Evolutionary conservation across 768 basidiomycete genomes (phyloP).

Genomic region (Amanita exitialis): DNA sequence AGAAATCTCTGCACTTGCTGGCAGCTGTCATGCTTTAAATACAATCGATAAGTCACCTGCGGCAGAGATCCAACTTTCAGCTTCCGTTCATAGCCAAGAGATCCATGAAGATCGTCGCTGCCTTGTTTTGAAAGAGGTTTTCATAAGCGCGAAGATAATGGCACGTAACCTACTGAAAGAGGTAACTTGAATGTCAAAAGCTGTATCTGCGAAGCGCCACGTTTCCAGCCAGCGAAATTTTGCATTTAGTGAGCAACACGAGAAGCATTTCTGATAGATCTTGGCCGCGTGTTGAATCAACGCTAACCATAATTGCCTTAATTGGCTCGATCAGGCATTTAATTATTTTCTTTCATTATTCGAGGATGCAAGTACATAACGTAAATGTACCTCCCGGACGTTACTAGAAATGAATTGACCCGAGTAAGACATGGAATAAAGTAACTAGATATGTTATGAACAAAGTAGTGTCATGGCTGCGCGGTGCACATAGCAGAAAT

Average conservation of each 20-base stretch:
- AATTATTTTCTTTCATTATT: background rate
- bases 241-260: background rate
- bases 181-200: background rate
- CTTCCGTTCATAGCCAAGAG: no score
- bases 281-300: background rate
- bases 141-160: background rate
- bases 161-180: background rate
- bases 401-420: background rate
- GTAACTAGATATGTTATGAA: conserved; percentile 1
- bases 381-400: background rate
- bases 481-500: background rate
- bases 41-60: background rate
- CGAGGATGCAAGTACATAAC: background rate
- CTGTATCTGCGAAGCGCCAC: background rate
- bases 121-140: background rate
- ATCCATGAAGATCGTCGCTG: no score
- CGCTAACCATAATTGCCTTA: background rate
- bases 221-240: background rate
- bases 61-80: background rate
- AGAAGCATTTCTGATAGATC: background rate
- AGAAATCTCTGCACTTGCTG: background rate
- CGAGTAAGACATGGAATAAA: background rate
- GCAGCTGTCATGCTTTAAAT: background rate
- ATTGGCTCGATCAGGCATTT: background rate
- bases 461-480: background rate